phyloP scores from a whole-genome alignment of 2,329 filamentous ascomycete genomes.

The Talaromyces albobiverticillius region DNA sequence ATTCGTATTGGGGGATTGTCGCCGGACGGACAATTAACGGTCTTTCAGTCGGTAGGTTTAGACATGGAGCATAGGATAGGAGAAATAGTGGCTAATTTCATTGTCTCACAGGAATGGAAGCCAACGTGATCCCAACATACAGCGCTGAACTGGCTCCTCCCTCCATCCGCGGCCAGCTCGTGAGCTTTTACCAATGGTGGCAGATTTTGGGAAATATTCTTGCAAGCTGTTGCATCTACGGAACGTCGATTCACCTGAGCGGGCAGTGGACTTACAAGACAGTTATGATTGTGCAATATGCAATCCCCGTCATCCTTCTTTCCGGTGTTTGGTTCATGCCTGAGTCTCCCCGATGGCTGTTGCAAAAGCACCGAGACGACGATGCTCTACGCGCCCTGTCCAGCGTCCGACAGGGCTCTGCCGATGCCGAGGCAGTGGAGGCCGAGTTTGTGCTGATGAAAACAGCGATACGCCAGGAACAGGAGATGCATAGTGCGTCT shows the following conservation, averaged over 20 bases:
- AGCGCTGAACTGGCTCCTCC: background rate
- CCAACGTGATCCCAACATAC: constrained; percentile 2
- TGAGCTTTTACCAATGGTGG: constrained; percentile 1
- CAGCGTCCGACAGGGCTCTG: background rate
- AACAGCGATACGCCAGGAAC: background rate
- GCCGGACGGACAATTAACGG: background rate
- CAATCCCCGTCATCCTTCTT: background rate
- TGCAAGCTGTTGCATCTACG: background rate
- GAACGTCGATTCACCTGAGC: background rate
- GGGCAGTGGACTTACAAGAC: background rate
- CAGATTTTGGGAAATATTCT: background rate
- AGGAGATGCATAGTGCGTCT: background rate
- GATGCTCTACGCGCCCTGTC: background rate
- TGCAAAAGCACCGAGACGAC: background rate
- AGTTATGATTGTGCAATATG: background rate
- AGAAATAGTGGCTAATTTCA: background rate
- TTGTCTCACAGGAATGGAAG: background rate
- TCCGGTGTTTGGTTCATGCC: background rate
- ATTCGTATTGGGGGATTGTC: background rate
- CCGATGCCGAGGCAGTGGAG: background rate
- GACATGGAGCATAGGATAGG: background rate
- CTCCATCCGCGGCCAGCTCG: background rate
- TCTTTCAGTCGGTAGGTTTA: background rate
- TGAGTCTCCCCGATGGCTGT: background rate
- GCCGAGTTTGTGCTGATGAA: background rate